A percentile compares a stretch with the other conserved stretches of the same genome.
Evolutionary conservation across 305 asterid genomes (phyloP).

Genomic region (Solanum hybrid): DNA sequence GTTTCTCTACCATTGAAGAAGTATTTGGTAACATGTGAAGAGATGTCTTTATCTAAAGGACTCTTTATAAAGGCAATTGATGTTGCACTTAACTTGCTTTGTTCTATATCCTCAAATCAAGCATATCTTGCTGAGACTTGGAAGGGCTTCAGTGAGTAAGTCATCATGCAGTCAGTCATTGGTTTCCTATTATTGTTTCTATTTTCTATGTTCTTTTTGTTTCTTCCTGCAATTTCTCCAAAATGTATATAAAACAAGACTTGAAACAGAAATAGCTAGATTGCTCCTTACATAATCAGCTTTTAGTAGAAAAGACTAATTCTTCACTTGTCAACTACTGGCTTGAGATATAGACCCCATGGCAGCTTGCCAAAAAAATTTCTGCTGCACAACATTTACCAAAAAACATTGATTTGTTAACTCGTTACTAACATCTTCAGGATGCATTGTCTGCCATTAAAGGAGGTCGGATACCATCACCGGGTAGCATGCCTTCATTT

Average conservation of each 20-base stretch:
- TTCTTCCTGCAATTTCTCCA: not conserved
- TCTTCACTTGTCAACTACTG: not conserved
- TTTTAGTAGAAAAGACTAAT: not conserved
- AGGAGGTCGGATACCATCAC: slow-evolving; percentile 89
- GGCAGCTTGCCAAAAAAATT: not conserved
- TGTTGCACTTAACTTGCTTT: not conserved
- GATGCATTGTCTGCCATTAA: slow-evolving; percentile 75
- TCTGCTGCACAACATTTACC: not conserved
- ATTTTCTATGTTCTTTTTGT: not conserved
- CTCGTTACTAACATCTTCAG: slow-evolving; percentile 26
- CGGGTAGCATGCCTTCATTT: slow-evolving; percentile 91
- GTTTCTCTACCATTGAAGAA: not conserved
- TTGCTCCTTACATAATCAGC: not conserved
- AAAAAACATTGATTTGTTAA: not conserved
- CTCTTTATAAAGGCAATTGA: not conserved
- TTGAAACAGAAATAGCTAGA: not conserved
- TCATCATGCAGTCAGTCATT: not conserved
- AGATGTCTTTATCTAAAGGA: not conserved
- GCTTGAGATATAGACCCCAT: not conserved
- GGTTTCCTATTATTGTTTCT: not conserved
- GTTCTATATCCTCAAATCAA: not conserved
- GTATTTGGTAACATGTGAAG: not conserved
- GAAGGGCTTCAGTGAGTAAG: not conserved
- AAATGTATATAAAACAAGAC: not conserved
- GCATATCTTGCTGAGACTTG: not conserved